Conservation (phyloP, 2,329 filamentous ascomycete species). For the Tolypocladium pustulatum region DNA sequence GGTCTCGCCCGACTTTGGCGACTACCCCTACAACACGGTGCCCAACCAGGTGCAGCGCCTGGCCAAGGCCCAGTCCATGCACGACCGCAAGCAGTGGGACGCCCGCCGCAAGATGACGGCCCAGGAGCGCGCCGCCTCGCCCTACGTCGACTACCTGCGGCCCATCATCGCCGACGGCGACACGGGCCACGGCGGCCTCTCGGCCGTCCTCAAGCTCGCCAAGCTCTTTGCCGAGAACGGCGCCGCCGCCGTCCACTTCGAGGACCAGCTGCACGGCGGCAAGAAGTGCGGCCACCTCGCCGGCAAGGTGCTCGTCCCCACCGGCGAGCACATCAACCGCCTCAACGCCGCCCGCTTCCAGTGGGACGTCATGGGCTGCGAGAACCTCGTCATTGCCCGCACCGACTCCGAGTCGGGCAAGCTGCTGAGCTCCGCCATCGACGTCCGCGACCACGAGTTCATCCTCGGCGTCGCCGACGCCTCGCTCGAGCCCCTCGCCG, state of each 20-base stretch:
- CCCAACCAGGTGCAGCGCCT: slow-evolving; percentile 95
- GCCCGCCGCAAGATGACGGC: slow-evolving; percentile 65
- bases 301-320: slow-evolving; percentile 88
- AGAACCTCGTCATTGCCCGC: slow-evolving; percentile 89
- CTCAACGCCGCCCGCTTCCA: slow-evolving; percentile 88
- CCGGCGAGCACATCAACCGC: slow-evolving; percentile 93
- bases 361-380: slow-evolving; percentile 95
- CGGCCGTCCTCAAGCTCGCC: slow-evolving; percentile 87
- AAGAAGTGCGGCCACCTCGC: slow-evolving; percentile 98
- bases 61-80: slow-evolving; percentile 93
- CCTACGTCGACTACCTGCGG: slow-evolving; percentile 84
- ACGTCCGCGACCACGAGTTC: slow-evolving; percentile 92
- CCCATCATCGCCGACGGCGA: slow-evolving; percentile 96
- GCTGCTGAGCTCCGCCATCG: slow-evolving; percentile 80
- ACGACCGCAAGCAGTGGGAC: slow-evolving; percentile 95
- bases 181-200: slow-evolving; percentile 87
- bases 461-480: slow-evolving; percentile 76
- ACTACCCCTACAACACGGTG: slow-evolving; percentile 98
- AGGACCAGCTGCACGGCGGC: slow-evolving; percentile 93
- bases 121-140: slow-evolving; percentile 61
- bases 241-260: slow-evolving; percentile 91
- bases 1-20: slow-evolving; percentile 93
- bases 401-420: slow-evolving; percentile 93
- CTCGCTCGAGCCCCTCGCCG: slow-evolving; percentile 69
- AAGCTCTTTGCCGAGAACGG: slow-evolving; percentile 98